Percentiles rank a stretch among this genome's conserved stretches.
These are phyloP conservation scores for Rhodofomes roseus DNA, from an alignment of 1,284 basidiomycete species.

Conservation along the genomic window DNA sequence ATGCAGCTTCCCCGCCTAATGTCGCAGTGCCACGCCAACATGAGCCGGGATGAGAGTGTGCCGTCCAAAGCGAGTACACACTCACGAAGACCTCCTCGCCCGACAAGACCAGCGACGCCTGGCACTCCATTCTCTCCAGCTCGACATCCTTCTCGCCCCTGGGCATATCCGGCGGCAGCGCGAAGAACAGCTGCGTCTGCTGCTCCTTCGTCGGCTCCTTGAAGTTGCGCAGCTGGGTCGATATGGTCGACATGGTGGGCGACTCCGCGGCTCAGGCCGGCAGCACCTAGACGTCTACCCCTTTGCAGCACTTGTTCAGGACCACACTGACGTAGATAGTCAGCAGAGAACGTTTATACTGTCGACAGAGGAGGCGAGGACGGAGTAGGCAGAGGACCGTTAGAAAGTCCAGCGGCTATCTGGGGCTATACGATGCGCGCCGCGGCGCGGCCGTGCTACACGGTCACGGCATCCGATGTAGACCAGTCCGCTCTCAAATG, in stretches of 20 bases:
- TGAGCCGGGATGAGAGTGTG: neutral
- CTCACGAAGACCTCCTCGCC: conserved; percentile 75
- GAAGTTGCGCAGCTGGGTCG: conserved; percentile 83
- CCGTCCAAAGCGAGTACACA: conserved; percentile 50
- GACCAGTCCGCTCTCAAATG: neutral
- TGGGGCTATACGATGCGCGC: conserved; percentile 6
- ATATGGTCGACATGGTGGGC: conserved; percentile 66
- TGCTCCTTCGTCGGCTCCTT: conserved; percentile 89
- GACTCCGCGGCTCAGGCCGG: neutral
- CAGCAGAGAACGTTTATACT: neutral
- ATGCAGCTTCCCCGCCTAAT: conserved; percentile 86
- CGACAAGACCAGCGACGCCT: conserved; percentile 75
- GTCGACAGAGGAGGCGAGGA: neutral
- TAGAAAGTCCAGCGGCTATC: conserved; percentile 8
- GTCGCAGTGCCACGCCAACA: neutral
- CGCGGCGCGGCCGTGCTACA: neutral
- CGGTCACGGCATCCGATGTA: neutral
- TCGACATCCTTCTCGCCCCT: conserved; percentile 10
- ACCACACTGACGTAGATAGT: neutral
- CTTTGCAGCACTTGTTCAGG: neutral
- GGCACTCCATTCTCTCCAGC: conserved; percentile 86
- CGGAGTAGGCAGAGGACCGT: neutral
- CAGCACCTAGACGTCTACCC: neutral
- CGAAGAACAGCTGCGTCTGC: conserved; percentile 79
- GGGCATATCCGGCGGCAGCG: conserved; percentile 47